Base-by-base conservation (phyloP, 1,139 yeast genomes). In the Saccharomyces pastorianus region DNA sequence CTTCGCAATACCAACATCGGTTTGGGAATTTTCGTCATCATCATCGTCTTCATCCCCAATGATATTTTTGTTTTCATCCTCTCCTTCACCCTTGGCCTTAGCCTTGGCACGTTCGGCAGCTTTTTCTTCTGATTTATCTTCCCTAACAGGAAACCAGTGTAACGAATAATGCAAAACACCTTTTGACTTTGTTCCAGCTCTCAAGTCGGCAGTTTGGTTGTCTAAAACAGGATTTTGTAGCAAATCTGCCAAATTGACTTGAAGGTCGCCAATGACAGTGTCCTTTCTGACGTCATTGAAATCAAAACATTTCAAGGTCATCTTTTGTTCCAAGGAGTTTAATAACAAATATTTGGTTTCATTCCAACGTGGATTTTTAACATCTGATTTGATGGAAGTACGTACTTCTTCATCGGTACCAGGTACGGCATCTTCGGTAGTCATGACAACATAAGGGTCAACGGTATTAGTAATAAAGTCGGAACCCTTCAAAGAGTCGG, bases 1-100 rank as follows among this genome's bases (percentile, higher is more conserved):
- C 65, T 84, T 85, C 71, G 85, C 73, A 56, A 86, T 82, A 73
- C 93, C 95, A 53, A 82, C 81, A 63, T 84, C 88, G 6, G 82
- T 70, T 54, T 82, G 68, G 27, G 59, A 58, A 7, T 62, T 68
- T n/a, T 63, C 60, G 32, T 64, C 68, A 46, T 61, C 58, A 25
- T 64, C 62, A 38, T 67, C 71, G 2, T 54, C 57, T 13, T 56
- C 61, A 6, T 56, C 57, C 2, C 48, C 53, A n/a, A 56, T 55
- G 26, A 47, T 51, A n/a, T 52, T 55, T 23, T 55, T 53, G 28
- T 25, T 54, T 17, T 54, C 53, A 4, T 53, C 55, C n/a, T 48
- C 38, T 25, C 50, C 55, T 13, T 50, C 51, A 3, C 52, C 46
- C 6, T 51, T 49, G 31, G 51, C 48, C 8, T 42, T 32, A 32